These are phyloP conservation scores for Paxillus involutus DNA, from an alignment of 768 basidiomycete genomes.

Conservation along the genomic window DNA sequence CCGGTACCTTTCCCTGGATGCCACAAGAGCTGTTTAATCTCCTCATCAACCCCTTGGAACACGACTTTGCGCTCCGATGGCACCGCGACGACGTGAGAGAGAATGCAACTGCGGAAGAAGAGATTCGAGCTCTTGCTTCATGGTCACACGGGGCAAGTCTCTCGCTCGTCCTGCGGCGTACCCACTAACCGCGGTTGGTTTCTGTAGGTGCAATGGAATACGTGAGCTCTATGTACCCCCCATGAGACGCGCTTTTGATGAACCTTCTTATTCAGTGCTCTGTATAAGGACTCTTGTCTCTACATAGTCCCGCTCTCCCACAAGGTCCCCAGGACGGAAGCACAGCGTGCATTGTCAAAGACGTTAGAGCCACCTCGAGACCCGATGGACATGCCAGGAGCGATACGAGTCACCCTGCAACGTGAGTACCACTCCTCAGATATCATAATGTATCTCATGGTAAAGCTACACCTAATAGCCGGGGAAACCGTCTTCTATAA, in stretches of 20 bases:
- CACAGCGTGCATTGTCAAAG: constrained; percentile 56
- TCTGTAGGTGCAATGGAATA: constrained; percentile 76
- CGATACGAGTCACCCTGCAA: constrained; percentile 51
- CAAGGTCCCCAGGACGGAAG: constrained; percentile 50
- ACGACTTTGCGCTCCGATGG: constrained; percentile 75
- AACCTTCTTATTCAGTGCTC: constrained; percentile 43
- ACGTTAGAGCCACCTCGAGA: constrained; percentile 49
- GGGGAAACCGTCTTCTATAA: constrained; percentile 83
- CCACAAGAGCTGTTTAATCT: constrained; percentile 66
- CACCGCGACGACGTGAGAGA: constrained; percentile 75
- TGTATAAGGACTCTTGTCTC: constrained; percentile 68
- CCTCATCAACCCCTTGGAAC: constrained; percentile 63
- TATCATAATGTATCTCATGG: neutral
- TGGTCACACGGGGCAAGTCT: constrained; percentile 67
- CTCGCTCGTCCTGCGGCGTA: neutral
- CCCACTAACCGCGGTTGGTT: neutral
- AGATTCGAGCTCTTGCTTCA: constrained; percentile 50
- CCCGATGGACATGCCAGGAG: constrained; percentile 72
- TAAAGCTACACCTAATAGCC: constrained; percentile 33
- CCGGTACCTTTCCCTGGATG: neutral
- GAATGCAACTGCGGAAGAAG: constrained; percentile 58
- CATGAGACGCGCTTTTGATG: neutral
- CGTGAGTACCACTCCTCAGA: constrained; percentile 36
- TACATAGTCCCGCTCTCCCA: constrained; percentile 73
- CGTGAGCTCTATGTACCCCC: constrained; percentile 43